Evolutionary conservation across 495 filamentous ascomycete genomes (phyloP), one percentile per base, ranked within the genome.

Genomic region (Penicillium egyptiacum): DNA sequence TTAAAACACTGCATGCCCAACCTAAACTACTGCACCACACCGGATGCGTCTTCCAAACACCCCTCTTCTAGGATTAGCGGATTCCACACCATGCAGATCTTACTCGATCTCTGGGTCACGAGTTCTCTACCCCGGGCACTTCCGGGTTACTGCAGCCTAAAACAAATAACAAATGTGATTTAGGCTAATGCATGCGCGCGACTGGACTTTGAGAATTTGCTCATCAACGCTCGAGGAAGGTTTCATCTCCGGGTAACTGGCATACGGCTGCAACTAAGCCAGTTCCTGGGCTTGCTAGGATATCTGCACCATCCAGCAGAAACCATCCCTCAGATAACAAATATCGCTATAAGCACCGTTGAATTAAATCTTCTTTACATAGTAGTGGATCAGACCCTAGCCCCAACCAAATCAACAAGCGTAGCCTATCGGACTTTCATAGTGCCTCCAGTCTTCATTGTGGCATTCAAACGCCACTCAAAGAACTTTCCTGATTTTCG

Each of bases 111-210:
- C 40, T 45, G 5, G 31, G 58, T 62, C 58, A 67, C 58, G 56
- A 53, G 62, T 53, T 47, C 53, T 26, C 11, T 23, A 50, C 45
- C 56, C 56, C 52, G 49, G 40, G 43, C 43, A 40, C 50, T 31
- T 45, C 53, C 51, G 47, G 19, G 49, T n/a, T 50, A 1, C 23
- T 61, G 55, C 25, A 43, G 47, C 39, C 50, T 58, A 56, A 67
- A 62, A 62, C 59, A 59, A 58, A 46, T 51, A 60, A 61, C 62
- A 57, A 58, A 46, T 51, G 44, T 65, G 26, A 28, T 45, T 16
- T 25, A 55, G 28, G 39, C 62, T 64, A 56, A 53, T 61, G 60
- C 57, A 56, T 39, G 44, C 43, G 49, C n/a, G 25, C 54, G 31
- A 55, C 62, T 43, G 42, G 35, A 6, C 4, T 37, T 25, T 33